phyloP scores from a whole-genome alignment of 495 filamentous ascomycete genomes.

The Xanthoparmelia taractica region DNA sequence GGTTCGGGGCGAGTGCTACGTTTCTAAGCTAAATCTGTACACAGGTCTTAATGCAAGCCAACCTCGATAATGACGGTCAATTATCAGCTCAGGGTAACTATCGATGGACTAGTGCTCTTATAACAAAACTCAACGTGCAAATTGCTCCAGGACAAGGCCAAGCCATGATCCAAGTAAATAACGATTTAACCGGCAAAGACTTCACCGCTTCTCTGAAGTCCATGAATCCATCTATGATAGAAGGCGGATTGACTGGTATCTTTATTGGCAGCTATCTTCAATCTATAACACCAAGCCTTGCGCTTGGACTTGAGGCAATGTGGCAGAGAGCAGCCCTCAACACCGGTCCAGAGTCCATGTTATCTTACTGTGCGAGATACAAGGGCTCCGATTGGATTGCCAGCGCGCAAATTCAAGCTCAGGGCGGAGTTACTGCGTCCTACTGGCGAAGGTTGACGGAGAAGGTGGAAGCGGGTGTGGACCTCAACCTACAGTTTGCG shows the following conservation, averaged over 20 bases:
- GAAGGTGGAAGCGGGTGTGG: constrained; percentile 90
- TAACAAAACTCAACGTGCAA: constrained; percentile 79
- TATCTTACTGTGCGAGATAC: constrained; percentile 87
- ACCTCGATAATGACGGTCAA: constrained; percentile 79
- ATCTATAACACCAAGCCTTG: constrained; percentile 76
- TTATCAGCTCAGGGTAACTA: constrained; percentile 83
- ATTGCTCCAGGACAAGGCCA: constrained; percentile 62
- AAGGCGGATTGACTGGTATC: constrained; percentile 88
- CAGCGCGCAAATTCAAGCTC: constrained; percentile 72
- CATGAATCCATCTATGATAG: constrained; percentile 85
- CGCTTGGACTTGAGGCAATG: constrained; percentile 84
- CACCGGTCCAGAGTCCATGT: constrained; percentile 70
- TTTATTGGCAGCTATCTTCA: constrained; percentile 94
- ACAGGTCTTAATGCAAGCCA: constrained; percentile 92
- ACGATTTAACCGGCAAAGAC: constrained; percentile 87
- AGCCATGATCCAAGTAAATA: constrained; percentile 81
- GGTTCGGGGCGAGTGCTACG: not conserved
- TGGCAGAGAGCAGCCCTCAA: constrained; percentile 79
- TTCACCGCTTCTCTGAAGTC: constrained; percentile 87
- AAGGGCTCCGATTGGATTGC: constrained; percentile 86
- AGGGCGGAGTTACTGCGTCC: constrained; percentile 78
- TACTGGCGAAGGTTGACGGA: constrained; percentile 96
- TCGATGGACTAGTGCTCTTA: constrained; percentile 65
- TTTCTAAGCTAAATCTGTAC: constrained; percentile 9
- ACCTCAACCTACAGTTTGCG: constrained; percentile 79